These are phyloP conservation scores for Sarocladium brachiariae DNA, from an alignment of 2,329 filamentous ascomycete genomes.

Conservation along the genomic window DNA sequence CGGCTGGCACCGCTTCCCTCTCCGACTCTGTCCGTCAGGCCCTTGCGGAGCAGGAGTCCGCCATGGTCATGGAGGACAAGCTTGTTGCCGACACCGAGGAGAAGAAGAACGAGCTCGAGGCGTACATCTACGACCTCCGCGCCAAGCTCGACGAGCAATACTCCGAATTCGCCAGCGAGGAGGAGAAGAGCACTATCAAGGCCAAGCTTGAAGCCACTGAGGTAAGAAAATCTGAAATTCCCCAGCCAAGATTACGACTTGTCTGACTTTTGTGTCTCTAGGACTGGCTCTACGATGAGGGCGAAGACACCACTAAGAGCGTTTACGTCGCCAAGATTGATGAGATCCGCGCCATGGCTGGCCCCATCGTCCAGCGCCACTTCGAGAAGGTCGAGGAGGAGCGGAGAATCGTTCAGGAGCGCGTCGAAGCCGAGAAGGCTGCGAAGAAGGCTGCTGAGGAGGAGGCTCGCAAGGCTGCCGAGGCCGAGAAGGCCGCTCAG, in stretches of 20 bases:
- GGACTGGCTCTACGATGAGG: conserved; percentile 98
- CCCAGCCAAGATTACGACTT: too few species aligned
- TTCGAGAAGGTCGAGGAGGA: conserved; percentile 91
- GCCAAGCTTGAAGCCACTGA: conserved; percentile 77
- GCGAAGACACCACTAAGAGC: conserved; percentile 89
- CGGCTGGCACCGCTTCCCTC: conserved; percentile 73
- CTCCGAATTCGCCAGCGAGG: conserved; percentile 79
- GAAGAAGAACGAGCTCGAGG: conserved; percentile 99
- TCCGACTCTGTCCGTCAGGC: conserved; percentile 60
- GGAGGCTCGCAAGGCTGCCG: conserved; percentile 47
- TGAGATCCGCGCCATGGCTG: conserved; percentile 84
- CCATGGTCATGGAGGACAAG: conserved; percentile 98
- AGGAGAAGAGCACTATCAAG: conserved; percentile 83
- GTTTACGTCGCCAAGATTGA: conserved; percentile 94
- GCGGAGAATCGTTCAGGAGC: conserved; percentile 70
- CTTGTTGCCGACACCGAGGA: conserved; percentile 96
- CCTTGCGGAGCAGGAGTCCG: conserved; percentile 73
- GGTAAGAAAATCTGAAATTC: conserved; percentile 58
- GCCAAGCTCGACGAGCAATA: conserved; percentile 93
- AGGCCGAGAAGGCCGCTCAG: conserved; percentile 42
- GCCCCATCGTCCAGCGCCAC: conserved; percentile 88
- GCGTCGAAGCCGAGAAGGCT: conserved; percentile 68
- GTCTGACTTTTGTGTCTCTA: conserved; percentile 38
- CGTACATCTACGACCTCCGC: conserved; percentile 93
- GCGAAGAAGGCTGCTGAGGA: conserved; percentile 61